These are phyloP conservation scores for Avena sativa DNA, from an alignment of 176 grass and related monocot genomes.

Conservation along the genomic window DNA sequence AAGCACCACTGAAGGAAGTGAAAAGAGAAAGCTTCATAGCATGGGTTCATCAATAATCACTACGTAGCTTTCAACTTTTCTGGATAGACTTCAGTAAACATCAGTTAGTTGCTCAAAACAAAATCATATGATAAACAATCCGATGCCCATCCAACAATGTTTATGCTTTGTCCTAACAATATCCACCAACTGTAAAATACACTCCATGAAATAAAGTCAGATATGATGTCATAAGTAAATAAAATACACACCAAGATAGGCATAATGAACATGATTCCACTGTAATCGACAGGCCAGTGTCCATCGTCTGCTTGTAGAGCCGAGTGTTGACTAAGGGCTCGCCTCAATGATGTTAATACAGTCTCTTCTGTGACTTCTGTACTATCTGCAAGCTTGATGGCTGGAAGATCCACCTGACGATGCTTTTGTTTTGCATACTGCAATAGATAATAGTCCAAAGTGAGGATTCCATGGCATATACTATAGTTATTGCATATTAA, in stretches of 20 bases:
- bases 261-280: slow-evolving; percentile 65
- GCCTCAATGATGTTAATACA: slow-evolving; percentile 46
- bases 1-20: background rate
- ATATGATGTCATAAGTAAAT: background rate
- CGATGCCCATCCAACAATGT: background rate
- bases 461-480: background rate
- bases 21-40: background rate
- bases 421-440: slow-evolving; percentile 50
- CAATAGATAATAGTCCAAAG: background rate
- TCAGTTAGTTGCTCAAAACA: background rate
- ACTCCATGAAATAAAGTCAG: background rate
- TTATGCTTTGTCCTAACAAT: background rate
- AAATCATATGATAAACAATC: background rate
- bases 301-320: slow-evolving; percentile 62
- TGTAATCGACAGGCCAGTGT: slow-evolving; percentile 54
- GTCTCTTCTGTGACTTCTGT: slow-evolving; percentile 48
- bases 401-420: slow-evolving; percentile 17
- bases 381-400: slow-evolving; percentile 4
- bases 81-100: background rate
- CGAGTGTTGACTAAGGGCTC: slow-evolving; percentile 46
- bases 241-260: slow-evolving; percentile 43
- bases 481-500: background rate
- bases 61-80: background rate
- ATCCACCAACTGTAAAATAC: background rate
- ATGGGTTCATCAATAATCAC: background rate